phyloP scores from a whole-genome alignment of 1,284 basidiomycete species.

The Apiotrichum gracile region DNA sequence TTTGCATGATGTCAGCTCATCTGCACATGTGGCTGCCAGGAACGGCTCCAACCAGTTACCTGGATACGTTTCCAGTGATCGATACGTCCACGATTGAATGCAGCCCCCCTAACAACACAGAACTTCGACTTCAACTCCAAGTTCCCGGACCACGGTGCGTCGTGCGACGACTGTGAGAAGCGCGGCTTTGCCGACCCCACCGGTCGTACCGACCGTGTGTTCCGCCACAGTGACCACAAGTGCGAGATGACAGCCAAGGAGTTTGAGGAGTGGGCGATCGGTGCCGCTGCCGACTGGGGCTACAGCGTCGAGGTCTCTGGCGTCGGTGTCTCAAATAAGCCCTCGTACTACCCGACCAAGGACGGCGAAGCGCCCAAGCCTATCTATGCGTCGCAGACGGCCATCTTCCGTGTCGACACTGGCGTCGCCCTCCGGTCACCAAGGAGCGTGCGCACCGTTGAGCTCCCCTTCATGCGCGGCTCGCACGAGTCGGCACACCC shows the following conservation, averaged over 20 bases:
- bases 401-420: slow-evolving; percentile 54
- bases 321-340: slow-evolving; percentile 42
- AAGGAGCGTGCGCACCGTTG: slow-evolving; percentile 41
- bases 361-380: slow-evolving; percentile 26
- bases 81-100: too few species aligned
- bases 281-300: slow-evolving; percentile 64
- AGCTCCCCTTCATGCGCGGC: slow-evolving; percentile 45
- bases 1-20: too few species aligned
- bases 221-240: slow-evolving; percentile 76
- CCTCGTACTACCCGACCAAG: slow-evolving; percentile 39
- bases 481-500: slow-evolving; percentile 28
- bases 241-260: slow-evolving; percentile 86
- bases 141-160: slow-evolving; percentile 64
- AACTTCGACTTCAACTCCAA: slow-evolving; percentile 67
- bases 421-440: slow-evolving; percentile 43
- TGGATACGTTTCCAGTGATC: too few species aligned
- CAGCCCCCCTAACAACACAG: slow-evolving; percentile 16
- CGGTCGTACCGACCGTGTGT: slow-evolving; percentile 55
- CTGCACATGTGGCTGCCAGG: too few species aligned
- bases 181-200: slow-evolving; percentile 72
- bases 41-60: too few species aligned
- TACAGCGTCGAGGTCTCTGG: slow-evolving; percentile 45
- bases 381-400: slow-evolving; percentile 66
- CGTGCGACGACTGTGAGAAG: slow-evolving; percentile 22
- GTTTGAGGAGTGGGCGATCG: slow-evolving; percentile 63